Base-by-base conservation (phyloP, 345 rosid genomes). In the Citrus inodora region DNA sequence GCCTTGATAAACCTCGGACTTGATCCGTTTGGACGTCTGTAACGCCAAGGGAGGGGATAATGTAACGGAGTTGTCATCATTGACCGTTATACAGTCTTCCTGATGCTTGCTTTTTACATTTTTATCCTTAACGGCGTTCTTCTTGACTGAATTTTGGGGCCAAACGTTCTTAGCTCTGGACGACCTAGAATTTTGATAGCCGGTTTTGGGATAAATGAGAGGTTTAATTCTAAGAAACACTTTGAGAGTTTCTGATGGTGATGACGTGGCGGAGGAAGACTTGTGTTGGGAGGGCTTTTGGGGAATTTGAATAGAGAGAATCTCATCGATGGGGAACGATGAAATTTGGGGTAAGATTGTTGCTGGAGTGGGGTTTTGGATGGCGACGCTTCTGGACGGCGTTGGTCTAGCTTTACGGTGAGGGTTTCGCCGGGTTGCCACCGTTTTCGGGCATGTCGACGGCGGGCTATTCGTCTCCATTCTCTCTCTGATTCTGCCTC, bases 1-100 rank as follows among this genome's bases (percentile, higher is more conserved):
- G n/a, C 99, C 99, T 77, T 91, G 92, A 21, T 80, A 95, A 0
- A 91, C 87, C 83, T 92, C 97, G n/a, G 94, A 84, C 75, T 89
- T 93, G 22, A 82, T 90, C 75, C 92, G 84, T 78, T 91, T 95
- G 4, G 92, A 84, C 24, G 87, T 93, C 76, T 90, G 92, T 60
- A 92, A 76, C 10, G 86, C 82, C 66, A 30, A 33, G 0, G 98
- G 97, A 8, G 96, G 96, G 1, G 89, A 83, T 64, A 95, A 11
- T 0, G 89, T 89, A 64, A 95, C 93, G 1, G 99, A 92, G 3
- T 79, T 88, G 33, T 76, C 33, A 74, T 91, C 93, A 48, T 80
- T 85, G 19, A 91, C 82, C 5, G 82, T 63, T 4, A 95, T 42
- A 76, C 92, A 93, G 30, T 79, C 75, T 24, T 85, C 88, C 10